These are phyloP conservation scores for Fusarium sp. DNA, from an alignment of 2,329 filamentous ascomycete genomes.

Conservation along the genomic window DNA sequence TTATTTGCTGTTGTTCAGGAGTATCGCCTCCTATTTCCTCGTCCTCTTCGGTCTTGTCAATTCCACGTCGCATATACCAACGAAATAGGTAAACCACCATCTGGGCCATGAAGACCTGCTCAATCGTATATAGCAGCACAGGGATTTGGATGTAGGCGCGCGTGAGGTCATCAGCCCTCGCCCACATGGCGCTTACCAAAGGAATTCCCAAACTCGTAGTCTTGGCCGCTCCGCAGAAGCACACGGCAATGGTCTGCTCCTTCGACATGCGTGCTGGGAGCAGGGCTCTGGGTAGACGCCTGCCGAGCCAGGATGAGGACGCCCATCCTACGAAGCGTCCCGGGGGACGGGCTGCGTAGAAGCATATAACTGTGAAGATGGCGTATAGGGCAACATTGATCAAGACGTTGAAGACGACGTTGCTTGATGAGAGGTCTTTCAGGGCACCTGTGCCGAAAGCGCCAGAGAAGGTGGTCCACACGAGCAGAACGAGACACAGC, in stretches of 20 bases:
- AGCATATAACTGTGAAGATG: constrained; percentile 73
- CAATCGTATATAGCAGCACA: constrained; percentile 71
- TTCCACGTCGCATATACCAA: constrained; percentile 53
- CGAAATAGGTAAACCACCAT: constrained; percentile 60
- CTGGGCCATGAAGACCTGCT: constrained; percentile 64
- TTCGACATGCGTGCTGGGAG: constrained; percentile 65
- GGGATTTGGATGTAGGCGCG: constrained; percentile 72
- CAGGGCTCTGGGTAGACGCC: constrained; percentile 51
- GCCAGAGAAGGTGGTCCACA: constrained; percentile 75
- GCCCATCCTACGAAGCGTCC: constrained; percentile 32
- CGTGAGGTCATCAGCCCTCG: constrained; percentile 63
- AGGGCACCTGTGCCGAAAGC: constrained; percentile 74
- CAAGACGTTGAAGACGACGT: constrained; percentile 74
- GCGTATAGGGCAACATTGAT: constrained; percentile 74
- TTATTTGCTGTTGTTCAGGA: constrained; percentile 1
- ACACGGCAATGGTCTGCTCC: constrained; percentile 75
- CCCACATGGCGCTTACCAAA: constrained; percentile 75
- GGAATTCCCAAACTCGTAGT: constrained; percentile 78
- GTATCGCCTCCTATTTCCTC: constrained; percentile 22
- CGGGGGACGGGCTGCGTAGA: constrained; percentile 61
- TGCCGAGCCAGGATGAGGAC: constrained; percentile 48
- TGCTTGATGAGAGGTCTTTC: constrained; percentile 66
- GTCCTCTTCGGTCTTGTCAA: constrained; percentile 41
- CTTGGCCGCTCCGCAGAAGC: constrained; percentile 80
- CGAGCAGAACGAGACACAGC: constrained; percentile 59